Conservation (phyloP, 2,329 filamentous ascomycete species). For the Fusarium pseudocircinatum region DNA sequence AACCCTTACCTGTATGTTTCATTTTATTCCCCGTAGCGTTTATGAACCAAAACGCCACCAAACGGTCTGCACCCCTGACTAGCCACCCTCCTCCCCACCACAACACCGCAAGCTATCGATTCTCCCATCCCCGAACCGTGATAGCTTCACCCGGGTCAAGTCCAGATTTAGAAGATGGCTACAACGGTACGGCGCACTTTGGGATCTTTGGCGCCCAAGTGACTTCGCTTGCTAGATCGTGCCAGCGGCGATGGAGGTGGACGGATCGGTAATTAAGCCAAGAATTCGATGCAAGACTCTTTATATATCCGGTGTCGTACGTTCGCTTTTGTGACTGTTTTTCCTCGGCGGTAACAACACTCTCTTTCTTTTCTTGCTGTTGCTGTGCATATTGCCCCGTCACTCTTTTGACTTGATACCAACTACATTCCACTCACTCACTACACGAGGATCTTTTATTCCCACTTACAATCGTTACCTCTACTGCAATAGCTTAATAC, state of each 20-base stretch:
- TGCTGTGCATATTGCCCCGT: conserved; percentile 19
- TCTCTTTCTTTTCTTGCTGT: conserved; percentile 23
- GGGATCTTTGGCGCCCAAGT: background rate
- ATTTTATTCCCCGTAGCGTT: conserved; percentile 19
- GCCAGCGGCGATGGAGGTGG: conserved; percentile 1
- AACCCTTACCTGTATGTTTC: background rate
- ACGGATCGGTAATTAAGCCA: conserved; percentile 10
- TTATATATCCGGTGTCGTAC: conserved; percentile 17
- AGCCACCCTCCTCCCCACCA: background rate
- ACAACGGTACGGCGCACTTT: background rate
- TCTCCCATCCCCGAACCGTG: conserved; percentile 16
- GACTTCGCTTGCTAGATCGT: background rate
- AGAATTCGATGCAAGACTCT: background rate
- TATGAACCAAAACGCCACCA: background rate
- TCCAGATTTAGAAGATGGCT: conserved; percentile 13
- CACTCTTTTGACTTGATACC: conserved; percentile 27
- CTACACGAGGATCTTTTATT: background rate
- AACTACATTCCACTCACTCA: conserved; percentile 22
- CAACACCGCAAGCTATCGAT: conserved; percentile 31
- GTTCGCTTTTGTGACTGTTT: background rate
- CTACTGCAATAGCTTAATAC: conserved; percentile 10
- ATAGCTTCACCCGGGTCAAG: conserved; percentile 19
- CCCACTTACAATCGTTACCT: conserved; percentile 21
- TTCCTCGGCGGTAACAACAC: conserved; percentile 24
- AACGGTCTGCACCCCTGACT: background rate